phyloP scores from a whole-genome alignment of 768 basidiomycete species.

The Suillus spraguei region DNA sequence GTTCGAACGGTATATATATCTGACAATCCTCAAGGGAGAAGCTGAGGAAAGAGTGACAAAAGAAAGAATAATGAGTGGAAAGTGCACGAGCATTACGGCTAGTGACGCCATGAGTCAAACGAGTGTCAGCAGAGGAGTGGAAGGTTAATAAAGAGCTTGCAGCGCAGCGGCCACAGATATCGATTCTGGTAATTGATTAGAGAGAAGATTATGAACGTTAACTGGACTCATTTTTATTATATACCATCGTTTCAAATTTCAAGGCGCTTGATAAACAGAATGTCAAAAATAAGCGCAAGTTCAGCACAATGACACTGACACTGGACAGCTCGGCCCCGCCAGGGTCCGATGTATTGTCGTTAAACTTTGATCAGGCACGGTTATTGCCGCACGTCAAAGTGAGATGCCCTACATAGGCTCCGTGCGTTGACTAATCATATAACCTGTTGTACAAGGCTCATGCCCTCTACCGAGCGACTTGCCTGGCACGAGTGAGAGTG shows the following conservation, averaged over 20 bases:
- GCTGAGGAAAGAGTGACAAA: constrained; percentile 1
- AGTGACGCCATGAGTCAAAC: constrained; percentile 1
- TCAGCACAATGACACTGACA: background rate
- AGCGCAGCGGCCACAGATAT: background rate
- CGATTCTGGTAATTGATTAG: background rate
- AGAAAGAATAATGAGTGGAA: background rate
- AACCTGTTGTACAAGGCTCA: background rate
- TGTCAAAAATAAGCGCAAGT: background rate
- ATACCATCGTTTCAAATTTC: background rate
- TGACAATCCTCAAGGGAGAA: background rate
- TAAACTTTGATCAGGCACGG: background rate
- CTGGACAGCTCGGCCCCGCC: no score
- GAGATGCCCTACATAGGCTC: background rate
- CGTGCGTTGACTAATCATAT: background rate
- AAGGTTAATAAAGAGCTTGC: background rate
- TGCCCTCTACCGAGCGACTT: background rate
- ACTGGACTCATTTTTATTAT: background rate
- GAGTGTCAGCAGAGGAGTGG: background rate
- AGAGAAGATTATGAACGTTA: background rate
- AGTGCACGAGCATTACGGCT: background rate
- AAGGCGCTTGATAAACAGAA: background rate
- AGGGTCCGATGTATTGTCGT: background rate
- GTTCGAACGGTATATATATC: background rate
- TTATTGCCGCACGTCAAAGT: background rate
- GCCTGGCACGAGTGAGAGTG: background rate